Evolutionary conservation across 768 basidiomycete species (phyloP), one percentile per base, ranked within the genome.

Genomic region (Boletus fagicola): DNA sequence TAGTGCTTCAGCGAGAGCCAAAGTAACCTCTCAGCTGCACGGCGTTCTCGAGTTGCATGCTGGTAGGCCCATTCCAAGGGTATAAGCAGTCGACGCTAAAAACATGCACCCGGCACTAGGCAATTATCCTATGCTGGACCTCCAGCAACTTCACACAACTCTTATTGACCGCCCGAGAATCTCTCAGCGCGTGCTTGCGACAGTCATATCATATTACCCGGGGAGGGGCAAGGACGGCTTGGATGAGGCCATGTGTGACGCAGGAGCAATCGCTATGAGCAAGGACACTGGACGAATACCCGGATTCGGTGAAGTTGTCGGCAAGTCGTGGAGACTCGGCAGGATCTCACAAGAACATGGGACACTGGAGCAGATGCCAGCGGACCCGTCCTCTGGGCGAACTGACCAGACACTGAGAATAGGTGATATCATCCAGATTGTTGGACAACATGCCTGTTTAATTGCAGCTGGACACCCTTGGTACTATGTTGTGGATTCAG

Each of bases 381-480:
- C 15, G 62, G 30, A 70, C 54, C 39, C 53, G 49, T 44, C 38
- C 31, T 36, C 43, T 42, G 54, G 54, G 20, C 39, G 22, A 51
- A 54, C 54, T 20, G 60, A 59, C 59, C 52, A 48, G 40, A 67
- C 63, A 42, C 68, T 87, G 62, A 71, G 77, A 64, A 64, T 88
- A 11, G 92, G 88, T 8, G 81, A 84, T 10, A 72, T 79, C 51
- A 75, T 94, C 31, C 80, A 87, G 63, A 86, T 94, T 53, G 75
- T 92, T 39, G 90, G 90, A 12, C 91, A 94, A 70, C 90, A 94
- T 69, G 92, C 91, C 9, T 95, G 92, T 67, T 69, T 94, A 62
- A 91, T 85, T 46, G 80, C 89, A 20, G 90, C 93, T 20, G 85
- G 82, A 3, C 83, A 89, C 65, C 85, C 87, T 1, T 93, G 89